Conservation (phyloP, 352 stramenopile genomes). For the Phytophthora pseudosyringae region DNA sequence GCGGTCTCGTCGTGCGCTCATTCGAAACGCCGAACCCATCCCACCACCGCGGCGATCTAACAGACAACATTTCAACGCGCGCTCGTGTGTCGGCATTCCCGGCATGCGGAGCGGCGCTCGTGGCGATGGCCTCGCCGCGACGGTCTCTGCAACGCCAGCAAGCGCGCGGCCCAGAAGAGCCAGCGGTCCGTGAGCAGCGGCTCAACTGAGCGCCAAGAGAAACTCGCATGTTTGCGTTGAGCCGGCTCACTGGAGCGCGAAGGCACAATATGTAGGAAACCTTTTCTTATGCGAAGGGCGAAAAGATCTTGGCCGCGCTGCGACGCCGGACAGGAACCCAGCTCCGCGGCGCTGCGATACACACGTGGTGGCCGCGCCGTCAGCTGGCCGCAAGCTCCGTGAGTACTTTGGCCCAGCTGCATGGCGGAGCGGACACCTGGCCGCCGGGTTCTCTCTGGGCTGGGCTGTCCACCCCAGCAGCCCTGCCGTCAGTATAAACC, state of each 20-base stretch:
- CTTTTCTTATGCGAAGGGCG: conserved; percentile 12
- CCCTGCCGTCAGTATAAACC: too few species aligned
- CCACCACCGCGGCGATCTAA: too few species aligned
- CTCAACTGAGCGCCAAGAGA: conserved; percentile 31
- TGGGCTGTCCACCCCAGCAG: too few species aligned
- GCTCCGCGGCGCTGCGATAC: not conserved
- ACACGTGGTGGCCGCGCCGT: not conserved
- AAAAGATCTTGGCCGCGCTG: conserved; percentile 20
- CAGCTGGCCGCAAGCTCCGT: too few species aligned
- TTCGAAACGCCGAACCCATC: too few species aligned
- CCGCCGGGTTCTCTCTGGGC: too few species aligned
- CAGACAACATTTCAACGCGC: too few species aligned
- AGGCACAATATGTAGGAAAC: conserved; percentile 15
- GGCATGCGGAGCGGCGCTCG: conserved; percentile 6
- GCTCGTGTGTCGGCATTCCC: too few species aligned
- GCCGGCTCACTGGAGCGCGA: conserved; percentile 16
- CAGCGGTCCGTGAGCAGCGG: conserved; percentile 7
- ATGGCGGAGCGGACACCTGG: too few species aligned
- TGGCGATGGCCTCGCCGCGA: conserved; percentile 1
- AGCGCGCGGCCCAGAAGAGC: conserved; percentile 27
- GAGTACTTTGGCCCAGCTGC: too few species aligned
- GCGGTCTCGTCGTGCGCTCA: too few species aligned
- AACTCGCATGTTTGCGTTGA: conserved; percentile 23
- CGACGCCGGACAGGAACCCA: conserved; percentile 14
- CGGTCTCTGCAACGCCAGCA: conserved; percentile 29